Evolutionary conservation across 108 stramenopile species (phyloP), one percentile per base, ranked within the genome.

Genomic region (Pseudonitzschia pungens): DNA sequence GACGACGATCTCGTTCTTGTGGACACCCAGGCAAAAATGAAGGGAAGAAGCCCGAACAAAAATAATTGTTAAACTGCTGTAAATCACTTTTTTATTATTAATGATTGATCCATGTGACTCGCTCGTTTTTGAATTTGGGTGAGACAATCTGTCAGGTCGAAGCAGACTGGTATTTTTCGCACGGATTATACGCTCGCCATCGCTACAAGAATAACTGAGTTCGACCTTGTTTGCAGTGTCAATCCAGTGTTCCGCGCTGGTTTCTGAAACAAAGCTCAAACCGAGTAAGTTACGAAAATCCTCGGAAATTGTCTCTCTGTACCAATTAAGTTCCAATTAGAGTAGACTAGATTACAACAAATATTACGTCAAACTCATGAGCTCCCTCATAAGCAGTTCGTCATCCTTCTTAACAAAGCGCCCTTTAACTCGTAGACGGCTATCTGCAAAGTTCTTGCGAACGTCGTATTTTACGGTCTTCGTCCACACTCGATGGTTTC

Each of bases 341-440:
- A 2, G 62, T 41, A 63, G 28, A 63, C 40, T 63, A 29, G 36
- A 41, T 40, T 21, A 41, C n/a, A 63, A 63, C 32, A 63, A 50
- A 48, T 12, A 65, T 81, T 80, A 95, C 54, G 94, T 93, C 51
- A 95, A 74, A 81, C 90, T 93, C 94, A 95, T 95, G 29, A 95
- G 82, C 56, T 95, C 94, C 41, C 92, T 83, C 94, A 95, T 95
- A 51, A 99, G 74, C 54, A 97, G 80, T 79, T 99, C 98, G 71
- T 99, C 98, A 73, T 99, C 97, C 76, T 99, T 99, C 80, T 96
- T 97, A 60, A 99, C 98, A 80, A 99, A 99, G 10, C 98, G 86
- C 4, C 97, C 99, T 84, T 98, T 98, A 36, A 98, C 97, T 14
- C 99, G 87, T 68, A 98, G 67, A 52, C 99, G 84, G 70, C 93